These are phyloP conservation scores for Solanum piurae DNA, from an alignment of 257 asterid species.

Conservation along the genomic window DNA sequence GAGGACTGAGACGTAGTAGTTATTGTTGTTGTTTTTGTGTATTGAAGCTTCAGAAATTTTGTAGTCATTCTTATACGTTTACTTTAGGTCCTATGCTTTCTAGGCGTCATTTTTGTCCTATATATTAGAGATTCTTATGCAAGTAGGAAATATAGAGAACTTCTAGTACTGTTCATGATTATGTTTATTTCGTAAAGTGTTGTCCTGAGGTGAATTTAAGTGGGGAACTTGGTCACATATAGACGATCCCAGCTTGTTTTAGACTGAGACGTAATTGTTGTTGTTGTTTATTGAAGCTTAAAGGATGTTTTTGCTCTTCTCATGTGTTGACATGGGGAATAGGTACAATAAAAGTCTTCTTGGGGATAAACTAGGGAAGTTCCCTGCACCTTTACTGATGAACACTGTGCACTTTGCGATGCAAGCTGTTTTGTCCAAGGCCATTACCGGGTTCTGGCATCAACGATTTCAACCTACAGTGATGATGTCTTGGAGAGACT, in stretches of 20 bases:
- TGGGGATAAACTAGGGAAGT: slow-evolving; percentile 90
- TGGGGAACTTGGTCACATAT: background rate
- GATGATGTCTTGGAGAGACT: slow-evolving; percentile 88
- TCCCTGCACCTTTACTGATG: slow-evolving; percentile 97
- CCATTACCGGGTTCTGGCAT: slow-evolving; percentile 88
- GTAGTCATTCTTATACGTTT: background rate
- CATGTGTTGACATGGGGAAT: slow-evolving; percentile 8
- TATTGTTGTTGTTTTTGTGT: background rate
- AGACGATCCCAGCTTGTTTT: background rate
- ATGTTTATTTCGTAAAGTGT: background rate
- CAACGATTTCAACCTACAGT: slow-evolving; percentile 58
- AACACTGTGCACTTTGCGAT: slow-evolving; percentile 82
- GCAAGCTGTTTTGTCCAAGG: slow-evolving; percentile 91
- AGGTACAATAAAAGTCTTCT: slow-evolving; percentile 90
- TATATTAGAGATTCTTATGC: background rate
- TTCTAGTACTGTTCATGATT: background rate
- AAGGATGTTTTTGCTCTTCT: background rate
- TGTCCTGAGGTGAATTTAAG: background rate
- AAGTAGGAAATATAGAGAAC: background rate
- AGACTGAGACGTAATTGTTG: background rate
- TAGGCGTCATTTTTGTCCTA: background rate
- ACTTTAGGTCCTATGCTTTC: background rate
- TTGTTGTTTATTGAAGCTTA: background rate
- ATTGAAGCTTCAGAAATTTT: background rate
- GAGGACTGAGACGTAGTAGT: background rate